phyloP scores from a whole-genome alignment of 2,329 filamentous ascomycete species.

The Gremmenia infestans region DNA sequence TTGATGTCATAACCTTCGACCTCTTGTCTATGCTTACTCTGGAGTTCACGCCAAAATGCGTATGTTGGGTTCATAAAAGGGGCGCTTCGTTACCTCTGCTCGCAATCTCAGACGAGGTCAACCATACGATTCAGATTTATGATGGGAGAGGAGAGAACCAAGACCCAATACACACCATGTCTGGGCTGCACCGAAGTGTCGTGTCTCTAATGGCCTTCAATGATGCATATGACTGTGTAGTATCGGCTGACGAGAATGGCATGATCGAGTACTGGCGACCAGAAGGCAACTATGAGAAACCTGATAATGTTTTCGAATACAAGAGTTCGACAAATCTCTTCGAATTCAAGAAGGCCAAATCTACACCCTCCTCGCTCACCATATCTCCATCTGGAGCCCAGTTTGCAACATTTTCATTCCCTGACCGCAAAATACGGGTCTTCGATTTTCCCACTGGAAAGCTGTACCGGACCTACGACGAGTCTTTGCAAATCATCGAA shows the following conservation, averaged over 20 bases:
- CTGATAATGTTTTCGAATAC: constrained; percentile 83
- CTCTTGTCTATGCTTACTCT: constrained; percentile 77
- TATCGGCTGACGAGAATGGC: constrained; percentile 82
- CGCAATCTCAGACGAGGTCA: constrained; percentile 72
- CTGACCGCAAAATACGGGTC: constrained; percentile 85
- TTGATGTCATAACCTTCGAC: constrained; percentile 82
- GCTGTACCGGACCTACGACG: constrained; percentile 88
- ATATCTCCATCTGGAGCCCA: constrained; percentile 82
- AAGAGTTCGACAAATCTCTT: constrained; percentile 94
- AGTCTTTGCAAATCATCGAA: constrained; percentile 81
- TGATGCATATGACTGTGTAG: constrained; percentile 78
- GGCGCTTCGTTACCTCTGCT: constrained; percentile 84
- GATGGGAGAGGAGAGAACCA: constrained; percentile 83
- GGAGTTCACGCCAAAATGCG: constrained; percentile 66
- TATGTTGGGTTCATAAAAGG: constrained; percentile 89
- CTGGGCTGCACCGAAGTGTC: constrained; percentile 72
- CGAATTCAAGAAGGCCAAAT: constrained; percentile 94
- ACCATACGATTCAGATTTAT: constrained; percentile 72
- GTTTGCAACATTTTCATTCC: constrained; percentile 85
- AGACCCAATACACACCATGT: constrained; percentile 70
- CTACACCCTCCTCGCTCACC: constrained; percentile 72
- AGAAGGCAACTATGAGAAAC: constrained; percentile 77
- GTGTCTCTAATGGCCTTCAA: constrained; percentile 89
- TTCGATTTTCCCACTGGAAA: constrained; percentile 91
- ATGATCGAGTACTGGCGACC: constrained; percentile 98